These are phyloP conservation scores for Nannochloropsis gaditana DNA, from an alignment of 108 stramenopile genomes.

Conservation along the genomic window DNA sequence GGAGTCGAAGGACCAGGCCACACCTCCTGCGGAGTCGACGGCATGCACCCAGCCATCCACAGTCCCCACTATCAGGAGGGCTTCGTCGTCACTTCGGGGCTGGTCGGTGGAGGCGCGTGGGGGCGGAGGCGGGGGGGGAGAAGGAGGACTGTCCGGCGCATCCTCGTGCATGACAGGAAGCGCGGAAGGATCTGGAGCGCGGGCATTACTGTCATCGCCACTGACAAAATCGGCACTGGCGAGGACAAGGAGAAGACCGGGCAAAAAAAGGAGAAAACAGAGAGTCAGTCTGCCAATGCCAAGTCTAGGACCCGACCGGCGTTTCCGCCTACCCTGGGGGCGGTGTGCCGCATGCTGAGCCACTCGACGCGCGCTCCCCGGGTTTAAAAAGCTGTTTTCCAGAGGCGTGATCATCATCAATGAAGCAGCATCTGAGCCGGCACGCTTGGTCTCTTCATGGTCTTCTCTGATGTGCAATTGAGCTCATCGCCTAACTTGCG, in stretches of 20 bases:
- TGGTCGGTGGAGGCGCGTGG: neutral
- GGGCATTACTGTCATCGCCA: neutral
- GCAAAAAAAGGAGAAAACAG: neutral
- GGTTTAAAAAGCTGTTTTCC: neutral
- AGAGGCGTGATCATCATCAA: neutral
- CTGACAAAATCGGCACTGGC: neutral
- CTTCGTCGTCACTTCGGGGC: neutral
- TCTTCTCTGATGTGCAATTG: too few relatives aligned
- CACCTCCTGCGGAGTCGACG: constrained; percentile 30
- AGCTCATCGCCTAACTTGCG: too few relatives aligned
- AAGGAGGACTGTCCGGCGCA: neutral
- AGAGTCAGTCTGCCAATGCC: neutral
- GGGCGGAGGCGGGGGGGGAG: neutral
- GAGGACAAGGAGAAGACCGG: neutral
- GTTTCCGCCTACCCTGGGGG: neutral
- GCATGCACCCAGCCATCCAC: constrained; percentile 43
- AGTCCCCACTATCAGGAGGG: constrained; percentile 36
- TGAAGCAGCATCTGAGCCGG: neutral
- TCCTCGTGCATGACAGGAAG: neutral
- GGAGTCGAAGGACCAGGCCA: constrained; percentile 37
- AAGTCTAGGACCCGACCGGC: too few relatives aligned
- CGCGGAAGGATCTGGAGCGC: neutral
- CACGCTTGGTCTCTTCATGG: neutral
- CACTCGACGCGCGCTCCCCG: neutral
- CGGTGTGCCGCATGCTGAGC: neutral